Conservation (phyloP, 257 asterid species). For the Solanum sitiens region DNA sequence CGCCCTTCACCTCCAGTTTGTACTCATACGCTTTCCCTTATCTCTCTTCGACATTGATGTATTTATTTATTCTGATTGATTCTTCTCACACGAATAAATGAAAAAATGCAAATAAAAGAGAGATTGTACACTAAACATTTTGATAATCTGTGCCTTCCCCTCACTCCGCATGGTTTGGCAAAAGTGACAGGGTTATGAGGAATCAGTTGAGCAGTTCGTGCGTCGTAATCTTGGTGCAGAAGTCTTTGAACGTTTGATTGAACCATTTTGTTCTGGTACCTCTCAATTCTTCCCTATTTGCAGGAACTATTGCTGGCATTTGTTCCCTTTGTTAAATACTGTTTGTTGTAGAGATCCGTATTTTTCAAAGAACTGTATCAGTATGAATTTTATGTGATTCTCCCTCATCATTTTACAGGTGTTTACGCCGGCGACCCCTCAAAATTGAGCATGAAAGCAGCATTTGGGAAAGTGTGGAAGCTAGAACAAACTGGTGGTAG, state of each 20-base stretch:
- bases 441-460: constrained; percentile 93
- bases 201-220: constrained; percentile 91
- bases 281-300: not conserved
- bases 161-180: constrained; percentile 19
- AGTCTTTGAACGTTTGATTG: constrained; percentile 93
- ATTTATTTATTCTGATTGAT: not conserved
- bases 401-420: constrained; percentile 28
- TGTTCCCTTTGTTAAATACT: not conserved
- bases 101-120: not conserved
- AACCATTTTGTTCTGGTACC: constrained; percentile 96
- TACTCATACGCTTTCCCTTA: constrained; percentile 1
- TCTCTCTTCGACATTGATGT: not conserved
- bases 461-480: constrained; percentile 96
- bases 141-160: constrained; percentile 3
- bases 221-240: constrained; percentile 90
- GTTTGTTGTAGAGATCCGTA: not conserved
- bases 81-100: not conserved
- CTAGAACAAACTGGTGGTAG: constrained; percentile 94
- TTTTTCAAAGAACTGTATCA: not conserved
- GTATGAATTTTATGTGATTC: not conserved
- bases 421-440: constrained; percentile 99
- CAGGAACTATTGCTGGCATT: not conserved
- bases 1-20: constrained; percentile 94
- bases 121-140: not conserved
- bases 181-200: constrained; percentile 88